Base-by-base conservation (phyloP, 805 yeast genomes). In the Candida anglica region DNA sequence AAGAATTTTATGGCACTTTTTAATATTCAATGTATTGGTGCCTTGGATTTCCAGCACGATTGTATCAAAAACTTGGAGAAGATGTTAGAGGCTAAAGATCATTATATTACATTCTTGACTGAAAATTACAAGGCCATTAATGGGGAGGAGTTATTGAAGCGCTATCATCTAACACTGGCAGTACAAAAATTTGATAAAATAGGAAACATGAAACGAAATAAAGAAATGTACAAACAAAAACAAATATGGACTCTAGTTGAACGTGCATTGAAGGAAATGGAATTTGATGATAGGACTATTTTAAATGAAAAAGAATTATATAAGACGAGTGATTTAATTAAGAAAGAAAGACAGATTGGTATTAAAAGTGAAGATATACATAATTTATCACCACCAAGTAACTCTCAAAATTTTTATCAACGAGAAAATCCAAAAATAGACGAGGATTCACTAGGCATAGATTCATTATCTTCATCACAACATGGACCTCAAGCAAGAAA, bases 41-140 rank as follows among this genome's bases (percentile, higher is more conserved):
- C 47, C 34, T 55, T 56, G 29, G 33, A 41, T 20, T 47, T 40
- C 28, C 37, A 53, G n/a, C 25, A 33, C 17, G 36, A 41, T 24
- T 46, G 55, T 34, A 34, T 52, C 6, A 30, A 37, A 4, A 37
- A 41, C 14, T 40, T 65, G 29, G 46, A 55, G 23, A 38, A 37
- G 5, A 27, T 48, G 10, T 33, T 63, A 3, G 38, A 40, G 2
- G 41, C 38, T 5, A 60, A 60, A 34, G 71, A 64, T 35, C 46
- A 50, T 18, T 65, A 59, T 39, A 52, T 45, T 29, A 43, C 42
- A 37, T 66, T 57, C 27, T 44, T 64, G 25, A 42, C 50, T 18
- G 65, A 59, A 28, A 66, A 63, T 41, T 61, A 59, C 40, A 56
- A 48, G 34, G 48, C 54, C 3, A 44, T 57, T 25, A 60, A 61